These are phyloP conservation scores for Samsoniella hepiali DNA, from an alignment of 2,329 filamentous ascomycete genomes.

Conservation along the genomic window DNA sequence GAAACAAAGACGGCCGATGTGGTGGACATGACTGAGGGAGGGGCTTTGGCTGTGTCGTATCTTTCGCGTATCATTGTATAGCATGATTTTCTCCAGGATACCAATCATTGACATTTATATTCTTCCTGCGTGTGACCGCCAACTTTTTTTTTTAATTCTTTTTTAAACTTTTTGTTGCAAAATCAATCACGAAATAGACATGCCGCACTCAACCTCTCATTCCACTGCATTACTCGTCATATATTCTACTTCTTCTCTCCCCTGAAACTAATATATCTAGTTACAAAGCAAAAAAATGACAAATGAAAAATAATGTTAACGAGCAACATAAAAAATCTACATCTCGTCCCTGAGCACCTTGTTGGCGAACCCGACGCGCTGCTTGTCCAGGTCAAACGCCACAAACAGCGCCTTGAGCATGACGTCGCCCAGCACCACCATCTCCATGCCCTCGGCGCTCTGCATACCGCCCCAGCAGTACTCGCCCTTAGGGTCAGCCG, in stretches of 20 bases:
- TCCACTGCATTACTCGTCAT: neutral
- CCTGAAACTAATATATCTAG: neutral
- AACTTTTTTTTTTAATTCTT: no score
- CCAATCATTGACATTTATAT: conserved; percentile 10
- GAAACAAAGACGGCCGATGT: neutral
- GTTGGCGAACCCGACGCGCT: conserved; percentile 42
- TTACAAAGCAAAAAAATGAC: conserved; percentile 14
- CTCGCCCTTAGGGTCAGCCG: conserved; percentile 44
- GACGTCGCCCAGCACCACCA: conserved; percentile 72
- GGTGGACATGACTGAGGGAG: neutral
- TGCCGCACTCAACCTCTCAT: neutral
- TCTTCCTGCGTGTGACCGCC: neutral
- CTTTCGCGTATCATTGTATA: conserved; percentile 13
- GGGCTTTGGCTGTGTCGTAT: neutral
- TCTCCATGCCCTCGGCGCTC: conserved; percentile 41
- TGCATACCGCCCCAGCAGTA: conserved; percentile 77
- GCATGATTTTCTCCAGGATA: conserved; percentile 18
- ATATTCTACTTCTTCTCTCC: neutral
- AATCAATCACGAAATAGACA: neutral
- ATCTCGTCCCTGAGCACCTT: conserved; percentile 35
- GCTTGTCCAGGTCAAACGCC: conserved; percentile 58
- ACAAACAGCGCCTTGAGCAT: conserved; percentile 77
- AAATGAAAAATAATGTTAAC: neutral
- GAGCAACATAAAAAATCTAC: conserved; percentile 7
- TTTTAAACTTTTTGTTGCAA: no score